Evolutionary conservation across 768 basidiomycete genomes (phyloP).

Genomic region (Crassisporium funariophilum): DNA sequence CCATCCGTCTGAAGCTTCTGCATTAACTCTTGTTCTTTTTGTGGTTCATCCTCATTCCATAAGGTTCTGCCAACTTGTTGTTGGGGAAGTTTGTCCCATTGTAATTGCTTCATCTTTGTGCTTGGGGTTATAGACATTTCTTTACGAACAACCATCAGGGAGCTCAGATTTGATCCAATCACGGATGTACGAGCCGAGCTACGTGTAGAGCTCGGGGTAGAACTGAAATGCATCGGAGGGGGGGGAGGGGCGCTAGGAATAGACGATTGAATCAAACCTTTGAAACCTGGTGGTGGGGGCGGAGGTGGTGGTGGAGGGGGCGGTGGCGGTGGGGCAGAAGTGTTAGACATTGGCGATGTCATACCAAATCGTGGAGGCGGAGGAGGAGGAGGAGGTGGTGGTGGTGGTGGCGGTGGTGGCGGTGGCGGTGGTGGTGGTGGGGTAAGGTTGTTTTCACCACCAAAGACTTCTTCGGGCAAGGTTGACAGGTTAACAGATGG

Average conservation of each 20-base stretch:
- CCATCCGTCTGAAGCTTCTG: slow-evolving; percentile 82
- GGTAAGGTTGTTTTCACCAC: slow-evolving; percentile 7
- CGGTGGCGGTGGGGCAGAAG: slow-evolving; percentile 37
- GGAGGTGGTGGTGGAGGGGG: slow-evolving; percentile 40
- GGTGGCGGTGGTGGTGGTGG: slow-evolving; percentile 29
- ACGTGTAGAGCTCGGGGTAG: slow-evolving; percentile 37
- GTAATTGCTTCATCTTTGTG: slow-evolving; percentile 95
- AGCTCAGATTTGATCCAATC: slow-evolving; percentile 57
- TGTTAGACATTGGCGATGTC: slow-evolving; percentile 2
- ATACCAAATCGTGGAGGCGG: slow-evolving; percentile 23
- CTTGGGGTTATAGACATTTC: slow-evolving; percentile 83
- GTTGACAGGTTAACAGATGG: slow-evolving; percentile 33
- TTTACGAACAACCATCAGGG: slow-evolving; percentile 68
- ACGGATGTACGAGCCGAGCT: slow-evolving; percentile 62
- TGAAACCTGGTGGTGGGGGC: slow-evolving; percentile 31
- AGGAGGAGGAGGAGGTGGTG: slow-evolving; percentile 37
- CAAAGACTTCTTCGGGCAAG: slow-evolving; percentile 40
- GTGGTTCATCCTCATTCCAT: slow-evolving; percentile 72
- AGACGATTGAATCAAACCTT: slow-evolving; percentile 19
- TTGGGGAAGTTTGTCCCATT: slow-evolving; percentile 98
- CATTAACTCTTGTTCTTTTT: slow-evolving; percentile 79
- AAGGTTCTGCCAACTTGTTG: slow-evolving; percentile 83
- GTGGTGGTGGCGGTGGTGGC: slow-evolving; percentile 21
- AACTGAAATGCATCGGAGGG: slow-evolving; percentile 25
- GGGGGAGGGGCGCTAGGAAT: slow-evolving; percentile 35